These are phyloP conservation scores for Aspergillus ustus DNA, from an alignment of 2,329 filamentous ascomycete genomes.

Conservation along the genomic window DNA sequence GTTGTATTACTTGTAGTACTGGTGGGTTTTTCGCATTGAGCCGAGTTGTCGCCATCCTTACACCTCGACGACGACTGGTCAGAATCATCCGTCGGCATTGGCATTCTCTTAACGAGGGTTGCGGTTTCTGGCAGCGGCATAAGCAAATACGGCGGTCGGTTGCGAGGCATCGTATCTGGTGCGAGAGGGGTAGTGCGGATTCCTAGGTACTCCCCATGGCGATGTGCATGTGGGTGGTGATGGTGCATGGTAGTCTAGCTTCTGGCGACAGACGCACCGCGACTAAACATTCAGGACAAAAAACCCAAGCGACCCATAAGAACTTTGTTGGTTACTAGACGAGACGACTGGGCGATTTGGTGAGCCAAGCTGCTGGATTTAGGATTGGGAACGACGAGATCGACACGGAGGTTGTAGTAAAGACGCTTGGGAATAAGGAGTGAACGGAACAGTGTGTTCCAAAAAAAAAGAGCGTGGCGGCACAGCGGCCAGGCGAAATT, in stretches of 20 bases:
- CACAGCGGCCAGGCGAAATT: constrained; percentile 26
- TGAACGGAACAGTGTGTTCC: constrained; percentile 30
- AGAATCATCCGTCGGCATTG: constrained; percentile 24
- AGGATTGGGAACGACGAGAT: constrained; percentile 15
- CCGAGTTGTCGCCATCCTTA: constrained; percentile 30
- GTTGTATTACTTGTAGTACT: constrained; percentile 59
- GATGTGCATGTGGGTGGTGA: constrained; percentile 25
- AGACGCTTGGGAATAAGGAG: constrained; percentile 28
- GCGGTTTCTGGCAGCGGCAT: constrained; percentile 22
- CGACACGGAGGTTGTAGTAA: constrained; percentile 4
- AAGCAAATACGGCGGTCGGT: constrained; percentile 31
- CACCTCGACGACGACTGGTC: constrained; percentile 23
- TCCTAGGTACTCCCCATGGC: constrained; percentile 32
- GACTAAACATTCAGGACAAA: background rate
- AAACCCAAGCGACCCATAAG: background rate
- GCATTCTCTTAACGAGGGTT: constrained; percentile 35
- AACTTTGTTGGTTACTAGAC: background rate
- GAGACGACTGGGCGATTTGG: background rate
- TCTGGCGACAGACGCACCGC: background rate
- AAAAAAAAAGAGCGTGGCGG: constrained; percentile 29
- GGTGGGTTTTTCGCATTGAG: constrained; percentile 63
- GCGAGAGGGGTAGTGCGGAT: constrained; percentile 26
- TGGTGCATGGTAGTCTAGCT: constrained; percentile 27
- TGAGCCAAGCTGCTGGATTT: background rate
- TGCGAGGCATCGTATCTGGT: constrained; percentile 33